These are phyloP conservation scores for Globisporangium camurandrum DNA, from an alignment of 352 stramenopile genomes.

Conservation along the genomic window DNA sequence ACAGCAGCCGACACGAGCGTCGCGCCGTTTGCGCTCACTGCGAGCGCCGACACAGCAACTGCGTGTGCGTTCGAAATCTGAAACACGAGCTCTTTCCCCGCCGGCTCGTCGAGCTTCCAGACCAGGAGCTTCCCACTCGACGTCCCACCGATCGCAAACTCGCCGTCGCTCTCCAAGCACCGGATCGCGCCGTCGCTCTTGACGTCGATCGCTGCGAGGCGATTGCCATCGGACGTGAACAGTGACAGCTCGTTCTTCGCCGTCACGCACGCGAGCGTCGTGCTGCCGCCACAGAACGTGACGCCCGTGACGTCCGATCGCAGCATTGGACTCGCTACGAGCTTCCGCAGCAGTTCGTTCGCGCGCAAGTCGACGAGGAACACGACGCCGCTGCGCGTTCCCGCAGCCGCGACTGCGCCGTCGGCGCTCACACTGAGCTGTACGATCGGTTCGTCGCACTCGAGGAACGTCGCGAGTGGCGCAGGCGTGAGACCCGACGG, in stretches of 20 bases:
- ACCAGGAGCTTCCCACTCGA: slow-evolving; percentile 71
- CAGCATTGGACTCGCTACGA: slow-evolving; percentile 49
- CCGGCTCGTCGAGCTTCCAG: slow-evolving; percentile 77
- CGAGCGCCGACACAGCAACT: slow-evolving; percentile 52
- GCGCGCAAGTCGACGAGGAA: slow-evolving; percentile 67
- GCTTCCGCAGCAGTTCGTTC: slow-evolving; percentile 52
- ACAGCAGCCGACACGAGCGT: slow-evolving; percentile 47
- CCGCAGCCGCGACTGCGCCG: slow-evolving; percentile 33
- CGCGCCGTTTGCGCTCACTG: slow-evolving; percentile 49
- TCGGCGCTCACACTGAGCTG: slow-evolving; percentile 64
- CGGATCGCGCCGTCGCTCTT: slow-evolving; percentile 43
- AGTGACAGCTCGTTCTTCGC: slow-evolving; percentile 62
- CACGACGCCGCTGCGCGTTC: slow-evolving; percentile 47
- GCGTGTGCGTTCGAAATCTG: slow-evolving; percentile 67
- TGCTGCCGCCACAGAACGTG: slow-evolving; percentile 51
- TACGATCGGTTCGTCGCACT: slow-evolving; percentile 66
- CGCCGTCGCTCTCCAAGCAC: slow-evolving; percentile 72
- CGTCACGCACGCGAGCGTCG: slow-evolving; percentile 56
- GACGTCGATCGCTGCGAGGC: slow-evolving; percentile 47
- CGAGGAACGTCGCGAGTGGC: slow-evolving; percentile 63
- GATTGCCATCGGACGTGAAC: slow-evolving; percentile 54
- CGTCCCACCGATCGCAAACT: slow-evolving; percentile 68
- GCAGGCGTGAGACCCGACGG: slow-evolving; percentile 51
- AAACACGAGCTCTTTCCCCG: slow-evolving; percentile 52
- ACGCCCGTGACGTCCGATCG: slow-evolving; percentile 48